Conservation (phyloP, 2,329 filamentous ascomycete genomes). For the Lasiodiplodia sp. region DNA sequence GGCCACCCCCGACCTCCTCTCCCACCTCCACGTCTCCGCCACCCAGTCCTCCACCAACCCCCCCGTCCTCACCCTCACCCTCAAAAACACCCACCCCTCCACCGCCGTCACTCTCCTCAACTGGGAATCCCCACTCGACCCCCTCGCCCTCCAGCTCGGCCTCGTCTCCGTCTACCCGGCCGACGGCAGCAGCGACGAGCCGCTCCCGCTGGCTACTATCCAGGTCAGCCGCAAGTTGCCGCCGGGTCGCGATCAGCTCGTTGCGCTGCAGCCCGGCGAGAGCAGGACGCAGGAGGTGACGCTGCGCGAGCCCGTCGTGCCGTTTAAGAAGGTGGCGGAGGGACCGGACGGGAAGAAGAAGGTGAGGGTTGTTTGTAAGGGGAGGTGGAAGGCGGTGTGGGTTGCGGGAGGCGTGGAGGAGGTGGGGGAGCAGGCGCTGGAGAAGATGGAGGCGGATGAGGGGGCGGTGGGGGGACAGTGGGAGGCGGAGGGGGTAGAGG, state of each 20-base stretch:
- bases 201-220: conserved; percentile 38
- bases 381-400: conserved; percentile 25
- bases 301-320: conserved; percentile 49
- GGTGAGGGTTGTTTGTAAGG: conserved; percentile 45
- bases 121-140: conserved; percentile 52
- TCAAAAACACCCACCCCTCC: conserved; percentile 46
- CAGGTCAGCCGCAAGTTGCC: conserved; percentile 47
- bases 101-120: conserved; percentile 47
- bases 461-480: background rate
- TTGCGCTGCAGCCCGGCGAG: conserved; percentile 45
- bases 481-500: conserved; percentile 3
- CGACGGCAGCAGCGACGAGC: conserved; percentile 40
- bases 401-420: conserved; percentile 35
- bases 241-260: conserved; percentile 44
- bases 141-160: conserved; percentile 46
- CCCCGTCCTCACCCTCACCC: conserved; percentile 44
- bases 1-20: conserved; percentile 44
- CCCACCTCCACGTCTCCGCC: conserved; percentile 42
- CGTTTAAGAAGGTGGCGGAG: conserved; percentile 44
- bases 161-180: conserved; percentile 36
- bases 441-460: conserved; percentile 5
- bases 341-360: conserved; percentile 37
- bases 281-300: conserved; percentile 45
- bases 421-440: background rate
- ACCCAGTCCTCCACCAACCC: conserved; percentile 41